Evolutionary conservation across 2,329 filamentous ascomycete species (phyloP).

Genomic region (Paraphaeosphaeria sporulosa): DNA sequence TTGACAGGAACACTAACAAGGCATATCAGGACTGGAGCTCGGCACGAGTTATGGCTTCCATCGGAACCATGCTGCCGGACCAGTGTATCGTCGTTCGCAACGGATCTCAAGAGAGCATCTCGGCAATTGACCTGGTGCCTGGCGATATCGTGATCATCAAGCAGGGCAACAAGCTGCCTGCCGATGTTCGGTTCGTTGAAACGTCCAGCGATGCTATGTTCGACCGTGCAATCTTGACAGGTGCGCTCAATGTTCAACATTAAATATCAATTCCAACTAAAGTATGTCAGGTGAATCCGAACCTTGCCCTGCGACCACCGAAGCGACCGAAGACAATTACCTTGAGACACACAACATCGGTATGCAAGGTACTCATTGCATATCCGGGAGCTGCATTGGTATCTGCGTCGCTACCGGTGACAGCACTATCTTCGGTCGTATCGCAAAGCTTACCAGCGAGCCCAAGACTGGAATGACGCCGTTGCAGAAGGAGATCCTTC

Average conservation of each 20-base stretch:
- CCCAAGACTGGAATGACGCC: slow-evolving; percentile 73
- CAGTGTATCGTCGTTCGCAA: slow-evolving; percentile 71
- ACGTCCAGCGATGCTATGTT: slow-evolving; percentile 74
- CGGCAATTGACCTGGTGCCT: slow-evolving; percentile 70
- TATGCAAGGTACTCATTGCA: slow-evolving; percentile 80
- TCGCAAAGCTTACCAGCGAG: slow-evolving; percentile 74
- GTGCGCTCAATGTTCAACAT: slow-evolving; percentile 42
- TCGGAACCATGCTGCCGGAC: slow-evolving; percentile 81
- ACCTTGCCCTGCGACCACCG: slow-evolving; percentile 68
- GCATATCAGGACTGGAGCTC: slow-evolving; percentile 71
- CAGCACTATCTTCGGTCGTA: slow-evolving; percentile 76
- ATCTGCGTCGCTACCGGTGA: slow-evolving; percentile 77
- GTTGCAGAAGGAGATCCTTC: slow-evolving; percentile 74
- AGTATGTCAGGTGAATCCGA: slow-evolving; percentile 65
- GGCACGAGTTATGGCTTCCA: slow-evolving; percentile 78
- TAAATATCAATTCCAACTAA: slow-evolving; percentile 17
- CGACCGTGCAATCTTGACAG: slow-evolving; percentile 76
- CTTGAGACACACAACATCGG: slow-evolving; percentile 80
- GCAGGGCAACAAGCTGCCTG: slow-evolving; percentile 76
- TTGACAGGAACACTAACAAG: background rate
- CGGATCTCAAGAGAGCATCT: slow-evolving; percentile 58
- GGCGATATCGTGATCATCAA: slow-evolving; percentile 75
- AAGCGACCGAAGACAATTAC: slow-evolving; percentile 73
- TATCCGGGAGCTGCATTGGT: slow-evolving; percentile 71
- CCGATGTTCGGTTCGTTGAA: slow-evolving; percentile 74